A percentile compares a stretch with the other conserved stretches of the same genome.
phyloP scores from a whole-genome alignment of 306 rosid genomes.

The Adenanthera pavonina region DNA sequence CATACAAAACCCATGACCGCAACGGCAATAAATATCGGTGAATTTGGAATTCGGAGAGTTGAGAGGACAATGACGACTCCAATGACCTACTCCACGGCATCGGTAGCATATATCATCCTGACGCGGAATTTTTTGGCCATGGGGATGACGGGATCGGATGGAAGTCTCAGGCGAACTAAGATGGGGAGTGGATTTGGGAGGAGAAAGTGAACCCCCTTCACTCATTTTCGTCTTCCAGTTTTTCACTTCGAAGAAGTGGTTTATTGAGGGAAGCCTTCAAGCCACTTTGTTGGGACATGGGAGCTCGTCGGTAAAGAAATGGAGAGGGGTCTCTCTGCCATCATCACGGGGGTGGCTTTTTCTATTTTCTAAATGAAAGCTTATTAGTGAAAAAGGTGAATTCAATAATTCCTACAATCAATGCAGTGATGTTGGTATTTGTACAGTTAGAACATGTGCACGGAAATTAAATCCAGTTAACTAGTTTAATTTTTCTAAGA shows the following conservation, averaged over 20 bases:
- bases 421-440: no score
- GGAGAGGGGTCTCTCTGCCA: no score
- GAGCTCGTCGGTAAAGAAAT: no score
- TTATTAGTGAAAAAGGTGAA: no score
- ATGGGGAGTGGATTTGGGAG: not conserved
- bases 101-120: slow-evolving; percentile 14
- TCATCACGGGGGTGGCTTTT: no score
- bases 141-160: not conserved
- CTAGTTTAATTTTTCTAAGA: no score
- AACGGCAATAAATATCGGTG: slow-evolving; percentile 32
- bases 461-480: no score
- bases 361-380: no score
- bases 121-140: not conserved
- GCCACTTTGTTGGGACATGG: no score
- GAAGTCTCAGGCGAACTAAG: not conserved
- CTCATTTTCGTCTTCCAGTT: not conserved
- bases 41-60: not conserved
- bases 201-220: not conserved
- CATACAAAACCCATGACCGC: slow-evolving; percentile 44
- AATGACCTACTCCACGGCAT: slow-evolving; percentile 38
- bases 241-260: not conserved
- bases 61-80: slow-evolving; percentile 33
- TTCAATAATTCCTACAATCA: no score
- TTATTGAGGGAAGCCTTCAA: no score
- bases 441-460: no score